Percentiles rank a stretch among this genome's conserved stretches.
Conservation (phyloP, 2,329 filamentous ascomycete genomes). For the Penicillium sp. region DNA sequence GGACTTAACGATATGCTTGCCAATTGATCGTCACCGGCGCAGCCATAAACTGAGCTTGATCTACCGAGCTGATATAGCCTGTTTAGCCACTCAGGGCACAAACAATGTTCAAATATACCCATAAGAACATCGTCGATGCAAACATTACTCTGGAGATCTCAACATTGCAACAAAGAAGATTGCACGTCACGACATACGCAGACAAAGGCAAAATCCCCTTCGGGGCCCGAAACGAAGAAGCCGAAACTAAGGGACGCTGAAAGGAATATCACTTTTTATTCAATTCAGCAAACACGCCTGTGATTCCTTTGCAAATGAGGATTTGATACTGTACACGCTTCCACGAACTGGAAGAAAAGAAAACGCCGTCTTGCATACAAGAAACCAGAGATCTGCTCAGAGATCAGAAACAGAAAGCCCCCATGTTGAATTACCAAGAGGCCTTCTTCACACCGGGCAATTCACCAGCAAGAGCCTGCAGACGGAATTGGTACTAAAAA, state of each 20-base stretch:
- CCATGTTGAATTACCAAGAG: slow-evolving; percentile 69
- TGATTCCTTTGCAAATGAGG: slow-evolving; percentile 10
- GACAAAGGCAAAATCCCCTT: too few species aligned
- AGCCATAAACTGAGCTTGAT: too few species aligned
- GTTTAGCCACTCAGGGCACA: too few species aligned
- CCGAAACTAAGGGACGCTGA: not conserved
- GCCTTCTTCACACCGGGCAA: slow-evolving; percentile 94
- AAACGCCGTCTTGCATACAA: slow-evolving; percentile 31
- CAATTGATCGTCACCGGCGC: too few species aligned
- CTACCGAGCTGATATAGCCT: too few species aligned
- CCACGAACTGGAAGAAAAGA: slow-evolving; percentile 18
- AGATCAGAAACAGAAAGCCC: not conserved
- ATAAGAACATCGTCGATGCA: too few species aligned
- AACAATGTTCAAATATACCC: too few species aligned
- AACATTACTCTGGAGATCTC: too few species aligned
- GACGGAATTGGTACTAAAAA: slow-evolving; percentile 82
- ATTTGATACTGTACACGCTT: slow-evolving; percentile 28
- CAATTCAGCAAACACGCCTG: slow-evolving; percentile 1
- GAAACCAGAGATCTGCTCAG: slow-evolving; percentile 22
- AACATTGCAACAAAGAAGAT: too few species aligned
- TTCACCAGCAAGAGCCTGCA: slow-evolving; percentile 81
- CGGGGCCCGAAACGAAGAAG: not conserved
- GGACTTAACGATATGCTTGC: too few species aligned
- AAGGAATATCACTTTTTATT: not conserved
- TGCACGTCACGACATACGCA: too few species aligned